Evolutionary conservation across 768 basidiomycete genomes (phyloP).

Genomic region (Tricholoma sp.): DNA sequence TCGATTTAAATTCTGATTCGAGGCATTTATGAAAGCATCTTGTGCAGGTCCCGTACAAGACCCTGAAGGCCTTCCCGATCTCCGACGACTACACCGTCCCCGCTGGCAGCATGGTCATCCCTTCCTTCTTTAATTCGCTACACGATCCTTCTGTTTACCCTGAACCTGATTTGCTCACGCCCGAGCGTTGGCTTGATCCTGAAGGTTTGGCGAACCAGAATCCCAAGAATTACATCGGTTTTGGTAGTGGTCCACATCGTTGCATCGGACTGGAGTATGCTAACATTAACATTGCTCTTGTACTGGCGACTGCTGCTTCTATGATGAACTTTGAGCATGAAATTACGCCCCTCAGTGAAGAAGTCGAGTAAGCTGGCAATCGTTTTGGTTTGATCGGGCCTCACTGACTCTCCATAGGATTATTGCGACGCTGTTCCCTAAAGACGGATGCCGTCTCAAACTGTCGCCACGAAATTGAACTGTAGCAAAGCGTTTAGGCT

Average conservation of each 20-base stretch:
- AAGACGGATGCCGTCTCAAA: slow-evolving; percentile 82
- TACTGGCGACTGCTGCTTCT: slow-evolving; percentile 76
- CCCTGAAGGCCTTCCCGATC: slow-evolving; percentile 89
- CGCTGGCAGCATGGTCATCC: slow-evolving; percentile 88
- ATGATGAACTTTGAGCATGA: slow-evolving; percentile 87
- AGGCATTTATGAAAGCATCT: slow-evolving; percentile 10
- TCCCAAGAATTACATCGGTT: slow-evolving; percentile 95
- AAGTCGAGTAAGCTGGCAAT: slow-evolving; percentile 65
- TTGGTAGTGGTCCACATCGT: slow-evolving; percentile 88
- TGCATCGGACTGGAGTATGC: slow-evolving; percentile 95
- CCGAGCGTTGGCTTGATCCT: slow-evolving; percentile 92
- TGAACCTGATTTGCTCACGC: slow-evolving; percentile 74
- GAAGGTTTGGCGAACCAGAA: slow-evolving; percentile 72
- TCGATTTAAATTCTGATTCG: slow-evolving; percentile 2
- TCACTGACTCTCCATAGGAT: slow-evolving; percentile 43
- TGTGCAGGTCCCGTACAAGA: slow-evolving; percentile 83
- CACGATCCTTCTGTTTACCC: slow-evolving; percentile 89
- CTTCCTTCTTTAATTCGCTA: slow-evolving; percentile 86
- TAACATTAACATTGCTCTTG: slow-evolving; percentile 82
- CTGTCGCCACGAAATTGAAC: slow-evolving; percentile 54
- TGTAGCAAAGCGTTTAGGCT: slow-evolving; percentile 3
- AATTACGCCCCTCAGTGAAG: slow-evolving; percentile 68
- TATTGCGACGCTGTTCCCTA: slow-evolving; percentile 96
- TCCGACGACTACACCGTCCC: slow-evolving; percentile 90
- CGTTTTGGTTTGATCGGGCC: neutral